Conservation (phyloP, 768 basidiomycete species). For the Xerocomus spinulosus region DNA sequence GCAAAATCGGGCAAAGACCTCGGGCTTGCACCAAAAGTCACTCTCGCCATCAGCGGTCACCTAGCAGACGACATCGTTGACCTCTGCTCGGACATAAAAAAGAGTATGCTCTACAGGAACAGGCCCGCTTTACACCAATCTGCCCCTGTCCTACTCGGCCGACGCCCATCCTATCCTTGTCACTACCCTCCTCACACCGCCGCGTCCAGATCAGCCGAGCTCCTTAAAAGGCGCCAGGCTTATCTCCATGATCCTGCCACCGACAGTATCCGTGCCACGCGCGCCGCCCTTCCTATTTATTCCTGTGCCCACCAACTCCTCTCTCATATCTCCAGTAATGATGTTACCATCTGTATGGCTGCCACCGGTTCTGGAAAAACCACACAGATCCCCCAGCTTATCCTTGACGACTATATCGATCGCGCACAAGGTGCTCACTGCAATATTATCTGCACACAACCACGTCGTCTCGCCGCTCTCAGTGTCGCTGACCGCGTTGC, state of each 20-base stretch:
- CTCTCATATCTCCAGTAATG: constrained; percentile 63
- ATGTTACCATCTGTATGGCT: constrained; percentile 87
- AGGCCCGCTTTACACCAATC: constrained; percentile 39
- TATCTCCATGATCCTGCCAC: constrained; percentile 61
- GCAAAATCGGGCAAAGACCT: constrained; percentile 63
- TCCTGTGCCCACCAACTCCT: constrained; percentile 64
- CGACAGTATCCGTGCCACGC: constrained; percentile 61
- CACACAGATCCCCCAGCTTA: constrained; percentile 89
- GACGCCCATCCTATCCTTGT: constrained; percentile 21
- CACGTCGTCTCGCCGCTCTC: constrained; percentile 85
- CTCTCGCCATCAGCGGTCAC: constrained; percentile 56
- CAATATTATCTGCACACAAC: constrained; percentile 92
- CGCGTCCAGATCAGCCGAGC: constrained; percentile 52
- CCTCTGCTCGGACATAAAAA: constrained; percentile 61
- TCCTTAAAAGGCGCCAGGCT: constrained; percentile 47
- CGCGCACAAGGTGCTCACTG: constrained; percentile 76
- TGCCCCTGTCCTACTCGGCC: not conserved
- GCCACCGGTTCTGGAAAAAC: constrained; percentile 92
- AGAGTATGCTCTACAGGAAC: constrained; percentile 61
- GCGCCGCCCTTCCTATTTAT: constrained; percentile 71
- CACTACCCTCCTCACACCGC: constrained; percentile 30
- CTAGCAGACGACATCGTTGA: constrained; percentile 70
- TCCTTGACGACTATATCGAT: constrained; percentile 79
- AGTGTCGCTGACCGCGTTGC: constrained; percentile 89
- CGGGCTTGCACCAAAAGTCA: constrained; percentile 65